These are phyloP conservation scores for Arbutus unedo DNA, from an alignment of 148 eudicot genomes.

Conservation along the genomic window DNA sequence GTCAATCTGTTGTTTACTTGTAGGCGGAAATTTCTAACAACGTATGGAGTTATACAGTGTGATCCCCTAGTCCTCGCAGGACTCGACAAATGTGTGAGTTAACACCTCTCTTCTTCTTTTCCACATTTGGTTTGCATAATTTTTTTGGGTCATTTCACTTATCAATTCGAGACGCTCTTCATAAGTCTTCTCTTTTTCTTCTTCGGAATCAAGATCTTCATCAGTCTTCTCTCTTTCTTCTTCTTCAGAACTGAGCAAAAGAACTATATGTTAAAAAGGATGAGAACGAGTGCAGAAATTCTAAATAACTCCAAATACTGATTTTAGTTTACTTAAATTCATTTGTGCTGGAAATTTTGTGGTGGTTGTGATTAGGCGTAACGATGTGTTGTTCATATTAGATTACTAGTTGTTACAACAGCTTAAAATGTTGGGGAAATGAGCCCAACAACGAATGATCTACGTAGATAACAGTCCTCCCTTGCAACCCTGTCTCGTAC, in stretches of 20 bases:
- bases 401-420: neutral
- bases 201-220: too few species aligned
- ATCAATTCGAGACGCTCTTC: too few species aligned
- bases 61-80: slow-evolving; percentile 74
- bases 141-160: neutral
- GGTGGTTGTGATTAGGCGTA: too few species aligned
- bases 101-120: slow-evolving; percentile 9
- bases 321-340: neutral
- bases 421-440: neutral
- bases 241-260: neutral
- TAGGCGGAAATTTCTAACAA: slow-evolving; percentile 54
- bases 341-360: neutral
- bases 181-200: too few species aligned
- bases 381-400: neutral
- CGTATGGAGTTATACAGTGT: slow-evolving; percentile 78
- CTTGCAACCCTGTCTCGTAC: neutral
- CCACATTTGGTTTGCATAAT: neutral
- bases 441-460: neutral
- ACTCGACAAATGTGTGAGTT: slow-evolving; percentile 72
- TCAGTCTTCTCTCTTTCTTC: too few species aligned
- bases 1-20: slow-evolving; percentile 26
- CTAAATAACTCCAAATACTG: neutral
- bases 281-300: slow-evolving; percentile 7
- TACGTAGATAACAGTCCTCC: neutral
- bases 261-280: neutral